Percentiles rank a stretch among this genome's conserved stretches.
Evolutionary conservation across 768 basidiomycete species (phyloP).

Genomic region (Amyloporia xantha): DNA sequence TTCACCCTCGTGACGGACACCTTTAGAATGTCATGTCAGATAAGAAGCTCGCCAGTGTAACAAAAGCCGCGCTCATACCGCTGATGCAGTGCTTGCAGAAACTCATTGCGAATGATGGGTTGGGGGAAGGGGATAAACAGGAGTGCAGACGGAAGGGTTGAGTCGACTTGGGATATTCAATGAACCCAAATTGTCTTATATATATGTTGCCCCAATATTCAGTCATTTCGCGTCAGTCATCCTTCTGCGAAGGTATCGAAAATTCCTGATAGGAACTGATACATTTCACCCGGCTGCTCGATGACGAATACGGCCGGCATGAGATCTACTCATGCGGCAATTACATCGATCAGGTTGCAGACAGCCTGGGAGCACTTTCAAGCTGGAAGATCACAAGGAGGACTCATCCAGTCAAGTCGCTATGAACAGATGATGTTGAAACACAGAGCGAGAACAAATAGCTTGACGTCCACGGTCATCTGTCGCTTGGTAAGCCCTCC

Average conservation of each 20-base stretch:
- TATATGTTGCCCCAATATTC: background rate
- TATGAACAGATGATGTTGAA: no score
- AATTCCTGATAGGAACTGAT: background rate
- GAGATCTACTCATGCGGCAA: no score
- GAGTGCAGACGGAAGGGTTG: background rate
- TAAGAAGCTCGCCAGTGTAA: background rate
- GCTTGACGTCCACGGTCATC: no score
- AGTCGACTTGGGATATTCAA: background rate
- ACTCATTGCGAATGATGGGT: no score
- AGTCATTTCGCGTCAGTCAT: no score
- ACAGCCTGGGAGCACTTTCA: no score
- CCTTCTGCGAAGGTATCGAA: no score
- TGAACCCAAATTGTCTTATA: background rate
- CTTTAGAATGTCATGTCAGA: conserved; percentile 9
- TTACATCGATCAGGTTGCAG: no score
- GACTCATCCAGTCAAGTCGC: no score
- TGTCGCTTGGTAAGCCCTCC: no score
- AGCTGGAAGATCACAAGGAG: no score
- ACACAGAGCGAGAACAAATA: no score
- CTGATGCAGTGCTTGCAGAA: conserved; percentile 50
- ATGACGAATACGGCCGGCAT: conserved; percentile 34
- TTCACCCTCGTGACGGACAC: conserved; percentile 30
- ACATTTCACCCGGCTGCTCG: background rate
- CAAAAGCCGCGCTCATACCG: conserved; percentile 30
- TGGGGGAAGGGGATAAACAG: background rate